Conservation (phyloP, 176 grass and related monocot species). For the Juncus effusus region DNA sequence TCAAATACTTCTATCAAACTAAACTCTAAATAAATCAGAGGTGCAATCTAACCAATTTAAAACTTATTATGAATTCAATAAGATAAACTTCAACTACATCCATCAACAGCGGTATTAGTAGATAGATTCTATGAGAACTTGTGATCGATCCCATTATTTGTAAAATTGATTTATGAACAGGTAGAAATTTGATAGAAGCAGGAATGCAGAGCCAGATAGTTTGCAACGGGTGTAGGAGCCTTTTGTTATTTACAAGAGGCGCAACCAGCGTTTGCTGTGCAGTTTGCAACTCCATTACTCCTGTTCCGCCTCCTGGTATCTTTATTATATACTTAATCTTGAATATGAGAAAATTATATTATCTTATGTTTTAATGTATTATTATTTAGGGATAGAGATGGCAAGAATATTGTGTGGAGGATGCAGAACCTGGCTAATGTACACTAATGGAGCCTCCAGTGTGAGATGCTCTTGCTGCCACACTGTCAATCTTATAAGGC, state of each 20-base stretch:
- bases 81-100: too few relatives aligned
- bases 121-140: too few relatives aligned
- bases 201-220: conserved; percentile 85
- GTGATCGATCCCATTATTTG: too few relatives aligned
- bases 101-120: too few relatives aligned
- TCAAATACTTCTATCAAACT: too few relatives aligned
- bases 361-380: background rate
- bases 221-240: conserved; percentile 59
- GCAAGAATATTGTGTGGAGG: conserved; percentile 79
- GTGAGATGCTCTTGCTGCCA: conserved; percentile 89
- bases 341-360: background rate
- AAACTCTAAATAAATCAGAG: too few relatives aligned
- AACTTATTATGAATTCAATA: too few relatives aligned
- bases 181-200: conserved; percentile 16
- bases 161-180: background rate
- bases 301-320: conserved; percentile 58
- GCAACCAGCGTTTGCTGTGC: conserved; percentile 77
- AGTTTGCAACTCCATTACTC: conserved; percentile 60
- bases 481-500: conserved; percentile 74
- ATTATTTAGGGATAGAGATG: conserved; percentile 66
- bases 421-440: conserved; percentile 88
- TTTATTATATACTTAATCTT: background rate
- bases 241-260: conserved; percentile 63
- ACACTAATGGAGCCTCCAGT: conserved; percentile 55
- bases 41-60: too few relatives aligned